Evolutionary conservation across 2,329 filamentous ascomycete genomes (phyloP).

Genomic region (Colletotrichum eremochloae): DNA sequence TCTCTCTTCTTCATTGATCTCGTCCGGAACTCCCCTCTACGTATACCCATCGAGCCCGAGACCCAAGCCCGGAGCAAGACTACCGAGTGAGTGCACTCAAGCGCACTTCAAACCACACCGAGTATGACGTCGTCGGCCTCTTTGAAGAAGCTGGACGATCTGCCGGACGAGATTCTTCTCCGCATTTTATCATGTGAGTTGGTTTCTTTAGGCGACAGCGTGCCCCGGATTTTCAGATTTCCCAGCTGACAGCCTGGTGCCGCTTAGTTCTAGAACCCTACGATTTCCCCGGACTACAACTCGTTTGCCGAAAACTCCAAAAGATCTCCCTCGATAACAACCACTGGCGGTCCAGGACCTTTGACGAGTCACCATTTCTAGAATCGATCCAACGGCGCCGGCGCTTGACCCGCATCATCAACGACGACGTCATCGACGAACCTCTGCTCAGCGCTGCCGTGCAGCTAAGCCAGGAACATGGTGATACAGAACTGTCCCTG

Average conservation of each 20-base stretch:
- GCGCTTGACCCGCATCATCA: constrained; percentile 47
- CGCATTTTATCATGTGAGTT: constrained; percentile 62
- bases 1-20: constrained; percentile 37
- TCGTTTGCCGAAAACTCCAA: constrained; percentile 75
- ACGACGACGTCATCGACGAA: constrained; percentile 37
- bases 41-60: constrained; percentile 13
- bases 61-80: constrained; percentile 21
- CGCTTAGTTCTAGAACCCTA: constrained; percentile 70
- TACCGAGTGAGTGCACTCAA: constrained; percentile 4
- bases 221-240: constrained; percentile 19
- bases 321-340: constrained; percentile 78
- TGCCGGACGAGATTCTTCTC: constrained; percentile 74
- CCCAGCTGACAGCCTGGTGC: constrained; percentile 32
- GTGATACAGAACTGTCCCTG: constrained; percentile 6
- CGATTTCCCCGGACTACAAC: constrained; percentile 77
- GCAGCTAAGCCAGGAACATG: constrained; percentile 31
- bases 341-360: constrained; percentile 83
- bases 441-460: constrained; percentile 37
- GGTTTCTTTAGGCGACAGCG: constrained; percentile 15
- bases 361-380: constrained; percentile 77
- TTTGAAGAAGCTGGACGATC: constrained; percentile 58
- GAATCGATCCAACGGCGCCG: constrained; percentile 69
- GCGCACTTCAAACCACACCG: constrained; percentile 19
- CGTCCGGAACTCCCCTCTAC: constrained; percentile 33
- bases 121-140: constrained; percentile 43